Evolutionary conservation across 2,329 filamentous ascomycete species (phyloP), one percentile per base, ranked within the genome.

Genomic region (Nigrospora sphaerica): DNA sequence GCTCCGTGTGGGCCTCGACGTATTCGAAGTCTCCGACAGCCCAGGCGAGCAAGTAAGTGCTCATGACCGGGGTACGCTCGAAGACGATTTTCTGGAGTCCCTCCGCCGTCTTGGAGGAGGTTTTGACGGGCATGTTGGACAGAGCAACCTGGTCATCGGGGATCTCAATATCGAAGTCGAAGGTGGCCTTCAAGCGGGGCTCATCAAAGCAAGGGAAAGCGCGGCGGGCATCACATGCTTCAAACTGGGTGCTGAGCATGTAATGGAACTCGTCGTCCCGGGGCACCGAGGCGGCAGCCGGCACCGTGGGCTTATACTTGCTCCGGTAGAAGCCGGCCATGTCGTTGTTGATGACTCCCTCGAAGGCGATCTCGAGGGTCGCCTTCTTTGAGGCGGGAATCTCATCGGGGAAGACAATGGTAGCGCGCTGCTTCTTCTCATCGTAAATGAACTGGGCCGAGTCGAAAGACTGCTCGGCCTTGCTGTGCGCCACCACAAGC

Each of bases 131-230:
- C 92, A 96, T 97, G 71, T 97, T 97, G 71, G 88, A 95, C 39
- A 97, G 74, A 13, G 90, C 93, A 36, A 89, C 84, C 66, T 93
- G 86, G 55, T 92, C 88, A 40, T 86, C 83, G 14, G 93, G 92
- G 40, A 96, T 79, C 70, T 97, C 92, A 52, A 98, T 86, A 59
- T 90, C 79, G 49, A 98, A 87, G 65, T 96, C 91, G 61, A 96
- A 97, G 3, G 90, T 92, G 12, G 93, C 89, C 71, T 98, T 98
- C 53, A 97, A 78, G 60, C 95, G 95, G 37, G 93, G 93, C 71
- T 98, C 93, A 62, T 98, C 93, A 61, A 97, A 97, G 72, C 93
- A 98, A 41, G 93, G 93, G 70, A 98, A 96, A 10, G 93, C 92
- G 55, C 91, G 80, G 54, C 93, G 85, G 51, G 93, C 93, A 69